Percentiles rank a stretch among this genome's conserved stretches.
phyloP scores from a whole-genome alignment of 176 grass and related monocot genomes.

The Carex parvula region DNA sequence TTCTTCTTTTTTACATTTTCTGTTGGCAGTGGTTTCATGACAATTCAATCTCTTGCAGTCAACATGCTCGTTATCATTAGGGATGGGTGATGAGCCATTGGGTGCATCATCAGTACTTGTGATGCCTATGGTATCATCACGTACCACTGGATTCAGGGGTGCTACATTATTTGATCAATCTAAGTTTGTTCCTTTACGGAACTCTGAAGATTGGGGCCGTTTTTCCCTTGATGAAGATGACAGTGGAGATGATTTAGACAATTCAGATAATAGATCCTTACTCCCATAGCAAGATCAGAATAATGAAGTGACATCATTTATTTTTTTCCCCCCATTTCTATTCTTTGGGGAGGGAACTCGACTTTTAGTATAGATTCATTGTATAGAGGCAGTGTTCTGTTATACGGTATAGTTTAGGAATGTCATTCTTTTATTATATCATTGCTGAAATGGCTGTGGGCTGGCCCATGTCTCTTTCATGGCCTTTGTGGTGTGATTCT shows the following conservation, averaged over 20 bases:
- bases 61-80: slow-evolving; percentile 75
- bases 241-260: slow-evolving; percentile 39
- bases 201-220: slow-evolving; percentile 44
- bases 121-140: slow-evolving; percentile 90
- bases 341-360: slow-evolving; percentile 38
- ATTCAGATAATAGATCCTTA: slow-evolving; percentile 45
- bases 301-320: slow-evolving; percentile 44
- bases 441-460: neutral
- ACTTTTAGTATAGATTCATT: slow-evolving; percentile 30
- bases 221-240: slow-evolving; percentile 47
- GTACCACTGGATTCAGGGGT: slow-evolving; percentile 75
- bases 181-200: slow-evolving; percentile 64
- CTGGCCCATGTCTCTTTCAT: neutral
- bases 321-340: neutral
- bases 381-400: slow-evolving; percentile 39
- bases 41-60: slow-evolving; percentile 42
- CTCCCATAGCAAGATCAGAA: slow-evolving; percentile 42
- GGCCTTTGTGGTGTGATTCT: slow-evolving; percentile 10
- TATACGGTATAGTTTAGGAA: slow-evolving; percentile 17
- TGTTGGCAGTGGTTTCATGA: slow-evolving; percentile 14
- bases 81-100: slow-evolving; percentile 63
- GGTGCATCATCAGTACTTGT: slow-evolving; percentile 79
- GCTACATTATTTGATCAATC: slow-evolving; percentile 37
- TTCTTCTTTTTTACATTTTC: neutral
- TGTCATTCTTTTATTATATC: slow-evolving; percentile 27